Evolutionary conservation across 371 early-diverging fungal species (phyloP), one percentile per base, ranked within the genome.

Genomic region (Mortierella sp.): DNA sequence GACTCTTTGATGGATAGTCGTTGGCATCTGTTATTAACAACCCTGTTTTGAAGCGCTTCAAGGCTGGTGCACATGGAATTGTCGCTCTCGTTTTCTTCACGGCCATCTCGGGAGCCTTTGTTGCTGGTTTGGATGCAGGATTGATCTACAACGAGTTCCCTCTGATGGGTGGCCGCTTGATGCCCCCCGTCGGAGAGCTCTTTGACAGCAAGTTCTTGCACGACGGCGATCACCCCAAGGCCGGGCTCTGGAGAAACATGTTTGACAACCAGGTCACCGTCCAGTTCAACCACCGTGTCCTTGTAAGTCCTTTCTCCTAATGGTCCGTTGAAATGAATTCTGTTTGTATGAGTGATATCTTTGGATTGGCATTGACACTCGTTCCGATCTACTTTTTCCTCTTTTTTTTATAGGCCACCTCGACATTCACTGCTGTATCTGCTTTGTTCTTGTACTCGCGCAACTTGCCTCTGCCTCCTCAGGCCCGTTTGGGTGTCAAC

Each of bases 81-180:
- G 90, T 93, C 6, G 88, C 86, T 31, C 88, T 97, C 26, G 90
- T 96, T 64, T 93, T 97, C 73, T 58, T 95, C n/a, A 98, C 98
- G 6, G 96, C 95, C 40, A 86, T 98, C 76, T 94, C 97, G 1
- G 97, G 92, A 65, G 99, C 96, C 34, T 93, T 98, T 83, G 99
- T 99, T 7, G 99, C 99, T 44, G 99, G 99, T 47, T 86, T 98
- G 41, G 99, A 99, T 79, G 99, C 99, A 40, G 99, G 99, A 31
- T 87, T 99, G 65, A 91, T 98, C 65, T 97, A 98, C 88, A 97
- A 97, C 84, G 95, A 96, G 85, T 99, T 95, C 86, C 99, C 99
- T 2, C 86, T 86, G 63, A 98, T 98, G 98, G 98, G 97, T 44
- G 88, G 91, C 34, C 88, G 93, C 14, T 70, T 94, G 52, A 78